A percentile compares a stretch with the other conserved stretches of the same genome.
phyloP scores from a whole-genome alignment of 2,329 filamentous ascomycete genomes.

The Ascochyta lentis region DNA sequence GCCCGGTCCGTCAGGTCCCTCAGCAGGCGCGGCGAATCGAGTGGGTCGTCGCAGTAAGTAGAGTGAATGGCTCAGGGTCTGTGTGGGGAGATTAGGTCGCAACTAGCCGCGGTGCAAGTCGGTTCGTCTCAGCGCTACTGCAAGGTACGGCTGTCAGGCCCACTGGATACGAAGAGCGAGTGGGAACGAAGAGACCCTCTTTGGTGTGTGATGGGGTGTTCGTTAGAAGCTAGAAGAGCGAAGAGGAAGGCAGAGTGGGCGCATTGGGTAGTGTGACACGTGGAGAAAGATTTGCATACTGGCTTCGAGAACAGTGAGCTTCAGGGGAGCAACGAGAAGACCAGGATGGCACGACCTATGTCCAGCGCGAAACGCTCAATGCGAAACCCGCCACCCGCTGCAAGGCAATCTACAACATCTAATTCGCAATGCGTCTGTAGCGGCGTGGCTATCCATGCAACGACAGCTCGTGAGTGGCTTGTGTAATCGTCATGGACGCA shows the following conservation, averaged over 20 bases:
- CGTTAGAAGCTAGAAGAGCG: background rate
- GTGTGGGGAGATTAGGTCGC: conserved; percentile 18
- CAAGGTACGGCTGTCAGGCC: conserved; percentile 21
- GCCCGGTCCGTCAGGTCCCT: conserved; percentile 11
- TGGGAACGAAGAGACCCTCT: background rate
- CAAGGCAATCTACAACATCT: conserved; percentile 7
- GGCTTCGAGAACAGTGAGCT: conserved; percentile 13
- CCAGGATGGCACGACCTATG: conserved; percentile 18
- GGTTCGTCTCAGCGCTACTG: conserved; percentile 24
- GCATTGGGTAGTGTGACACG: conserved; percentile 12
- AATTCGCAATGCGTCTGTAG: conserved; percentile 14
- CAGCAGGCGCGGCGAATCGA: conserved; percentile 13
- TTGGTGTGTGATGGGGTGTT: background rate
- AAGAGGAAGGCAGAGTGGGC: background rate
- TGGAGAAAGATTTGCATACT: conserved; percentile 7
- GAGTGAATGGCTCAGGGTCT: conserved; percentile 29
- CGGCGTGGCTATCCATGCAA: conserved; percentile 7
- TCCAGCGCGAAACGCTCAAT: conserved; percentile 17
- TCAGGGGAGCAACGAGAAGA: conserved; percentile 17
- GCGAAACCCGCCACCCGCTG: conserved; percentile 17
- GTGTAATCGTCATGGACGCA: conserved; percentile 14
- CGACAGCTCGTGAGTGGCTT: background rate
- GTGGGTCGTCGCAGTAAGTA: conserved; percentile 19
- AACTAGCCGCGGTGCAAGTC: conserved; percentile 13
- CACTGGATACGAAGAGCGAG: conserved; percentile 1